Percentiles rank a stretch among this genome's conserved stretches.
Conservation (phyloP, 23 red algal species). For the Gracilariopsis chorda region DNA sequence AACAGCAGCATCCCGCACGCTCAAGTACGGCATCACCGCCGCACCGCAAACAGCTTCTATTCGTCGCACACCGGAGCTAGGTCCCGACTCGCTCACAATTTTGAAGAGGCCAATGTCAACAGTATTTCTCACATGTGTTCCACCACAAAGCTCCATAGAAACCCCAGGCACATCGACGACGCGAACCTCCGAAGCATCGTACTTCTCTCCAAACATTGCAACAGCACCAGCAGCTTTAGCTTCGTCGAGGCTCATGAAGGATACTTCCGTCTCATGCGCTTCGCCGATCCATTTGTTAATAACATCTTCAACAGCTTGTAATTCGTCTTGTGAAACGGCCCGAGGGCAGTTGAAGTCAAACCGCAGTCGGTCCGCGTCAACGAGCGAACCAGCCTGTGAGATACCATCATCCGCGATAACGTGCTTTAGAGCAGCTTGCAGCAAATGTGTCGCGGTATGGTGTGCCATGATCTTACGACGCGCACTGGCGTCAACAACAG, state of each 20-base stretch:
- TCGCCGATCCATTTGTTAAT: conserved; percentile 90
- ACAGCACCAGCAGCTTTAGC: conserved; percentile 84
- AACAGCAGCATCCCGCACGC: conserved; percentile 67
- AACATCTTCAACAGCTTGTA: conserved; percentile 59
- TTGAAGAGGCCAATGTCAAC: conserved; percentile 95
- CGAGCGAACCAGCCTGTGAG: conserved; percentile 88
- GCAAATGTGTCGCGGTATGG: conserved; percentile 93
- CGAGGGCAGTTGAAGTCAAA: conserved; percentile 92
- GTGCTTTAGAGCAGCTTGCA: conserved; percentile 83
- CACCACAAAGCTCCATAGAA: conserved; percentile 94
- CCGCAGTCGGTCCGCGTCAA: conserved; percentile 86
- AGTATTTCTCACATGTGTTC: conserved; percentile 93
- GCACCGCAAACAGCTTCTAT: conserved; percentile 90
- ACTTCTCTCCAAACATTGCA: conserved; percentile 97
- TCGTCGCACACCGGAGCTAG: conserved; percentile 85
- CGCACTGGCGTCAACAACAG: conserved; percentile 52
- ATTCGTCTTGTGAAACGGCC: conserved; percentile 61
- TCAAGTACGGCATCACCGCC: conserved; percentile 68
- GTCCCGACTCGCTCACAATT: conserved; percentile 79
- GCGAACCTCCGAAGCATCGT: conserved; percentile 77
- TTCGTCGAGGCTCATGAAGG: conserved; percentile 66
- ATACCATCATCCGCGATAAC: conserved; percentile 64
- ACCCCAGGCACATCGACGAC: conserved; percentile 92
- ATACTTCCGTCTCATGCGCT: conserved; percentile 51
- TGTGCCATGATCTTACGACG: conserved; percentile 79